Evolutionary conservation across 768 basidiomycete genomes (phyloP).

Genomic region (Pulveroboletus sp.): DNA sequence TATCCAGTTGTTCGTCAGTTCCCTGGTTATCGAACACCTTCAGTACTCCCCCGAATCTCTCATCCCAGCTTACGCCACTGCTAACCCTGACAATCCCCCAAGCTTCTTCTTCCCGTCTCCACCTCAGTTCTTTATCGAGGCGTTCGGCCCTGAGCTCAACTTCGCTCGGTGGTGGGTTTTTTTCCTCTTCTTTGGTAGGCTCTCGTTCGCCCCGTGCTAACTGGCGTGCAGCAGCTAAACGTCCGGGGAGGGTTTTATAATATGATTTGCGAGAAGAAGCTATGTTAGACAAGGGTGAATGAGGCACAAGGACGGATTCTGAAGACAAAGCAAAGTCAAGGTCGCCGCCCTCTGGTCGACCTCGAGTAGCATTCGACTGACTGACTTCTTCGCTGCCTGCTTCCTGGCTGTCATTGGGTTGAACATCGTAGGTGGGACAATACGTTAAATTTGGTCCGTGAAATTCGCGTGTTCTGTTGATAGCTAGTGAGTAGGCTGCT

Average conservation of each 20-base stretch:
- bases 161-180: slow-evolving; percentile 81
- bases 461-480: slow-evolving; percentile 60
- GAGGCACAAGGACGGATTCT: slow-evolving; percentile 70
- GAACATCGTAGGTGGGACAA: slow-evolving; percentile 16
- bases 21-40: slow-evolving; percentile 55
- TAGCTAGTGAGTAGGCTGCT: slow-evolving; percentile 74
- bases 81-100: slow-evolving; percentile 76
- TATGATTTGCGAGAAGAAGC: slow-evolving; percentile 72
- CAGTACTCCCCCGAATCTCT: slow-evolving; percentile 59
- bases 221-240: slow-evolving; percentile 69
- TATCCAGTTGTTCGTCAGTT: neutral
- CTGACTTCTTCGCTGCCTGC: slow-evolving; percentile 4
- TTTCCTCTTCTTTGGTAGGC: slow-evolving; percentile 80
- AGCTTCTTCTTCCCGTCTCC: slow-evolving; percentile 76
- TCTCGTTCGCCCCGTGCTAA: slow-evolving; percentile 73
- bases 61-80: slow-evolving; percentile 70
- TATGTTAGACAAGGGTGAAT: slow-evolving; percentile 56
- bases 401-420: slow-evolving; percentile 10
- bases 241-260: slow-evolving; percentile 65
- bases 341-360: slow-evolving; percentile 43
- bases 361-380: slow-evolving; percentile 1
- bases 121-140: slow-evolving; percentile 83
- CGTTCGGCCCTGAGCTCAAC: slow-evolving; percentile 86
- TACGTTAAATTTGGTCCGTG: slow-evolving; percentile 28
- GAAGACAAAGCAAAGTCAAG: slow-evolving; percentile 69